Evolutionary conservation across 1,284 basidiomycete species (phyloP), one percentile per base, ranked within the genome.

Genomic region (Trichosporon coremiiforme): DNA sequence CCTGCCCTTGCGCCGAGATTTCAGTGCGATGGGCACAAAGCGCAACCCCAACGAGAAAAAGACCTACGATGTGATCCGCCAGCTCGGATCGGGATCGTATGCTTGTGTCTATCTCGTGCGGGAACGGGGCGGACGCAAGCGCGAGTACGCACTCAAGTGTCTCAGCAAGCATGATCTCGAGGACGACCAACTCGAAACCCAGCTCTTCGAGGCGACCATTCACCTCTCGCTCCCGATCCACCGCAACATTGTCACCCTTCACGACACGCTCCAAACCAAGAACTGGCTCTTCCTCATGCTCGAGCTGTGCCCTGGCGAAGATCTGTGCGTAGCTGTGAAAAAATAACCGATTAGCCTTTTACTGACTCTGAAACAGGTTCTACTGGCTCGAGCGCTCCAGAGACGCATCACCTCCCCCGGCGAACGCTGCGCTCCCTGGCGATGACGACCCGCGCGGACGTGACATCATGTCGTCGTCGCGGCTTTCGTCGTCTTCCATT

Each of bases 341-440:
- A 12, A 35, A 4, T 47, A 6, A 31, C n/a, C n/a, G n/a, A n/a
- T n/a, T n/a, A n/a, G n/a, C 3, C 29, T 38, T 20, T 29, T 4
- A 31, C 75, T 77, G 68, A 76, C 65, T 25, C n/a, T 45, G 35
- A 13, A 36, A 22, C 60, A 81, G 80, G 68, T 98, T 95, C 84
- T 99, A 95, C 85, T 99, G 98, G 88, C 88, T 99, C 68, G 95
- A 98, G 85, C 92, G 94, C 85, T 89, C 92, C 70, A 89, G 91
- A 78, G 93, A 94, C 82, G 91, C 93, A 81, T 90, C 90, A 81
- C 90, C 91, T 0, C 81, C 80, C 45, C 79, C 83, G 8, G 83
- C 86, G 69, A 84, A 86, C n/a, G 76, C 85, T 55, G 82, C 85
- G 70, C 84, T 88, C 66, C 83, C 78, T 4, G 63, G 63, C 20